phyloP scores from a whole-genome alignment of 1,284 basidiomycete genomes.

The Albatrellus sp. region DNA sequence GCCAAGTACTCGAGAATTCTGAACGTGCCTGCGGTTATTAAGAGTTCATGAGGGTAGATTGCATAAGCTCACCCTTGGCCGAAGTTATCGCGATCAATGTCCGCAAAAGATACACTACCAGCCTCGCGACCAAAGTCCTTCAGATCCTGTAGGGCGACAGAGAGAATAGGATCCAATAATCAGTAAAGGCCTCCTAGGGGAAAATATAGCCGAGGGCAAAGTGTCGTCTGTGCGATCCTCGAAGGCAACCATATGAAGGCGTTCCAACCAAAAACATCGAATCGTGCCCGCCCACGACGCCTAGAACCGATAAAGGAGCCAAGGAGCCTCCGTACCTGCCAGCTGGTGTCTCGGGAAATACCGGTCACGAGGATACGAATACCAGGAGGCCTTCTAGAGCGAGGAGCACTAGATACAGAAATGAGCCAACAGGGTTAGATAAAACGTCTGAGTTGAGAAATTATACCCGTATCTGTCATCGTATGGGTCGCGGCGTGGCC shows the following conservation, averaged over 20 bases:
- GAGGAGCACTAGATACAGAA: constrained; percentile 27
- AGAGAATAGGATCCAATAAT: constrained; percentile 3
- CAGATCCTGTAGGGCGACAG: constrained; percentile 56
- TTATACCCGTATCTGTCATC: constrained; percentile 31
- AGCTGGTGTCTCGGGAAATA: constrained; percentile 85
- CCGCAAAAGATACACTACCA: constrained; percentile 84
- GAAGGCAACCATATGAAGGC: constrained; percentile 3
- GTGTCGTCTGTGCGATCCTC: not conserved
- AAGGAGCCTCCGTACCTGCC: constrained; percentile 68
- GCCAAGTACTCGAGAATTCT: constrained; percentile 86
- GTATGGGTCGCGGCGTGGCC: constrained; percentile 67
- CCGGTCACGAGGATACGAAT: constrained; percentile 77
- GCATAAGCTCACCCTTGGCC: constrained; percentile 66
- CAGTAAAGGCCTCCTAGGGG: constrained; percentile 10
- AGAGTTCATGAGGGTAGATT: not conserved
- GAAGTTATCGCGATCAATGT: constrained; percentile 76
- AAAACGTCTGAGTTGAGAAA: constrained; percentile 14
- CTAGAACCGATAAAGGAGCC: not conserved
- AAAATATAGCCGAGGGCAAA: constrained; percentile 15
- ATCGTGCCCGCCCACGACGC: not conserved
- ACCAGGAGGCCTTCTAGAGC: constrained; percentile 67
- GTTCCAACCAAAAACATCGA: not conserved
- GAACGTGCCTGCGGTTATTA: not conserved
- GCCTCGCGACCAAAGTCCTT: constrained; percentile 94
- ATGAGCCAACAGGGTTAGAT: constrained; percentile 14